Evolutionary conservation across 2,329 filamentous ascomycete species (phyloP).

Genomic region (Mollisiaceae sp.): DNA sequence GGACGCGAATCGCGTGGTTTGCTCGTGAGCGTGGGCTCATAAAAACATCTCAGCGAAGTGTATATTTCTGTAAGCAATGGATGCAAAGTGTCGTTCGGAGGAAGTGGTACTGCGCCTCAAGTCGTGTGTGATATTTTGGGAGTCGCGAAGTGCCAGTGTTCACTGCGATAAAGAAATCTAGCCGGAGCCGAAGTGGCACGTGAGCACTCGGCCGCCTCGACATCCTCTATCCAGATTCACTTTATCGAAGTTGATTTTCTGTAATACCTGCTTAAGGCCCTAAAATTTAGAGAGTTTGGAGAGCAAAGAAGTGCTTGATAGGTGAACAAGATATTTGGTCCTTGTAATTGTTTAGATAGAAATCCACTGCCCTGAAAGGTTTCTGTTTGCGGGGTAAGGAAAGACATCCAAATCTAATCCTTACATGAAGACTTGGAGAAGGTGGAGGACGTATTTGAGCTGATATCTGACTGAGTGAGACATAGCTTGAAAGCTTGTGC

Average conservation of each 20-base stretch:
- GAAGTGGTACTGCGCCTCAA: neutral
- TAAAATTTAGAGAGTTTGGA: too few relatives aligned
- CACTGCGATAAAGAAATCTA: slow-evolving; percentile 1
- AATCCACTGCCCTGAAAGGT: neutral
- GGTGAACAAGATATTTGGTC: too few relatives aligned
- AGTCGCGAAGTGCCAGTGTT: neutral
- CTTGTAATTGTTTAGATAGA: neutral
- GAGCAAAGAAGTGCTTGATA: too few relatives aligned
- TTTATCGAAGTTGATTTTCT: neutral
- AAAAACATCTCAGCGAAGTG: slow-evolving; percentile 14
- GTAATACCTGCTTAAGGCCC: too few relatives aligned
- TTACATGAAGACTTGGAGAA: neutral
- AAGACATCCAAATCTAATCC: neutral
- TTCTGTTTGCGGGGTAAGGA: slow-evolving; percentile 7
- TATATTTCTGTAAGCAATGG: neutral
- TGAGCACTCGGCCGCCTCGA: neutral
- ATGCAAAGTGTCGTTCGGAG: neutral
- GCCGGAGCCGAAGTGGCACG: slow-evolving; percentile 1
- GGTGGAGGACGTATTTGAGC: neutral
- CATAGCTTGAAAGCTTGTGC: neutral
- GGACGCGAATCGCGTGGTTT: slow-evolving; percentile 12
- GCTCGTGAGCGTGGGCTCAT: slow-evolving; percentile 9
- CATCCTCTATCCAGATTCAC: neutral
- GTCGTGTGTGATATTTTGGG: slow-evolving; percentile 3
- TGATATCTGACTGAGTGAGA: neutral